Evolutionary conservation across 257 asterid genomes (phyloP).

Genomic region (Galeopsis tetrahit): DNA sequence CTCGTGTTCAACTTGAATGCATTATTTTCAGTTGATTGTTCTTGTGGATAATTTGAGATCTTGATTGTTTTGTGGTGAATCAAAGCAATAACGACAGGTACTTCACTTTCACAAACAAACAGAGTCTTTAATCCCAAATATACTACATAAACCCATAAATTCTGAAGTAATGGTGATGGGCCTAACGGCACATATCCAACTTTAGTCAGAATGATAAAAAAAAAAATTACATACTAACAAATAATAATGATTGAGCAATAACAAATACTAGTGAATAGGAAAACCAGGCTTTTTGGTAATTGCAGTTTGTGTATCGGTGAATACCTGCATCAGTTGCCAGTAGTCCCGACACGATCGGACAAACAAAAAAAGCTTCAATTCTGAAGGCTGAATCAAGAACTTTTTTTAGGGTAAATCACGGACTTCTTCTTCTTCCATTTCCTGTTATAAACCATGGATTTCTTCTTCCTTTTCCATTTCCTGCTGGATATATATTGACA

Average conservation of each 20-base stretch:
- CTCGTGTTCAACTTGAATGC: too few species aligned
- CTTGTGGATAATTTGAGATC: too few species aligned
- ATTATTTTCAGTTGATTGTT: too few species aligned
- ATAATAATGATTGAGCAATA: neutral
- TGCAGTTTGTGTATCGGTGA: conserved; percentile 24
- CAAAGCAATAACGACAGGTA: too few species aligned
- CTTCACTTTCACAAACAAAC: too few species aligned
- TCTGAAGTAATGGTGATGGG: neutral
- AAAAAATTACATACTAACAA: conserved; percentile 24
- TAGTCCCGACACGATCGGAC: too few species aligned
- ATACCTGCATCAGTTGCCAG: conserved; percentile 40
- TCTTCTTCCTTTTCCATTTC: conserved; percentile 56
- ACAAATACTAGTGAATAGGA: conserved; percentile 22
- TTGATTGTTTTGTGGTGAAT: too few species aligned
- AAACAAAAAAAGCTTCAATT: conserved; percentile 22
- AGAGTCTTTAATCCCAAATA: too few species aligned
- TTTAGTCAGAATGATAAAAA: conserved; percentile 22
- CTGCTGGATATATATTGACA: conserved; percentile 49
- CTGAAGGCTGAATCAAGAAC: conserved; percentile 33
- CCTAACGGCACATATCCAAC: conserved; percentile 1
- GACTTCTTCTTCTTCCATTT: conserved; percentile 47
- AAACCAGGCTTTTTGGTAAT: conserved; percentile 10
- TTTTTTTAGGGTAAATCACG: conserved; percentile 36
- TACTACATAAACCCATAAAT: too few species aligned
- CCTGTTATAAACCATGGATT: conserved; percentile 44